Evolutionary conservation across 1,284 basidiomycete species (phyloP).

Genomic region (Ceratobasidium sp.): DNA sequence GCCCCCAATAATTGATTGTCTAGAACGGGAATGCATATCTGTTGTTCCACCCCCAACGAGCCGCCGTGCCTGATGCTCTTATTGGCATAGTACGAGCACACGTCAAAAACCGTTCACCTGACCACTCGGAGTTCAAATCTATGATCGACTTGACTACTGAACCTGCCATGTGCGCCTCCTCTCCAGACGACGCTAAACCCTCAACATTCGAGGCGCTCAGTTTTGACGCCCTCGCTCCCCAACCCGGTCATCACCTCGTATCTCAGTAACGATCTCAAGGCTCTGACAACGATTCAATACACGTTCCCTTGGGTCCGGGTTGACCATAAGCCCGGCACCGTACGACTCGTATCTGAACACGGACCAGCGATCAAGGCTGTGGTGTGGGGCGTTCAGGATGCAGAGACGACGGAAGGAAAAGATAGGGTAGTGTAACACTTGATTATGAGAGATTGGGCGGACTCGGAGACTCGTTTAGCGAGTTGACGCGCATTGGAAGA

Average conservation of each 20-base stretch:
- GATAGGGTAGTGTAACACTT: background rate
- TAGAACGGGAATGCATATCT: conserved; percentile 94
- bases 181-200: conserved; percentile 11
- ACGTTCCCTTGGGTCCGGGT: conserved; percentile 3
- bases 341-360: conserved; percentile 10
- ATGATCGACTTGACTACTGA: background rate
- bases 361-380: background rate
- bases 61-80: conserved; percentile 62
- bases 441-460: too few species aligned
- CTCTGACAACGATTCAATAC: conserved; percentile 22
- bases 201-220: conserved; percentile 6
- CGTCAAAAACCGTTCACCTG: background rate
- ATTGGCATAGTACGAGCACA: conserved; percentile 20
- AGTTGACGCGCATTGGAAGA: too few species aligned
- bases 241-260: background rate
- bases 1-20: background rate
- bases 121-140: background rate
- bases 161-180: background rate
- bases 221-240: conserved; percentile 13
- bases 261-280: conserved; percentile 21
- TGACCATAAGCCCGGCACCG: background rate
- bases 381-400: conserved; percentile 5
- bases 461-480: too few species aligned
- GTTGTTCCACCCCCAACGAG: conserved; percentile 93
- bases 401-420: background rate